These are phyloP conservation scores for Cryomyces minteri DNA, from an alignment of 495 filamentous ascomycete species.

Conservation along the genomic window DNA sequence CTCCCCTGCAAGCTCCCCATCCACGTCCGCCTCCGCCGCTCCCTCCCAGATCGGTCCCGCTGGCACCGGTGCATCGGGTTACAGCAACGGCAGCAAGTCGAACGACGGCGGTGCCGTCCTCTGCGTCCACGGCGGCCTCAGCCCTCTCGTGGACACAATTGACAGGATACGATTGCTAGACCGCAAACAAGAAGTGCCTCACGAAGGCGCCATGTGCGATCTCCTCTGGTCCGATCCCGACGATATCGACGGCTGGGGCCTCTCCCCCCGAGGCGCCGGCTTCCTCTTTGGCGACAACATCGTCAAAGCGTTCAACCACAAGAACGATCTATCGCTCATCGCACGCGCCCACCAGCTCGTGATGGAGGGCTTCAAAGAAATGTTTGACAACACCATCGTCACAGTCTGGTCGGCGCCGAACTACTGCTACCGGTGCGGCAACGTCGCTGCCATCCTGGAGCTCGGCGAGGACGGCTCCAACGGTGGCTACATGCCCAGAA, in stretches of 20 bases:
- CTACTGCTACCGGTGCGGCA: slow-evolving; percentile 45
- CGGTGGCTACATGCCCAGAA: slow-evolving; percentile 55
- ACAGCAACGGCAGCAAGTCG: slow-evolving; percentile 42
- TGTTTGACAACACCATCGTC: slow-evolving; percentile 89
- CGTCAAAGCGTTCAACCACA: slow-evolving; percentile 86
- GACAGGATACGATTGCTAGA: slow-evolving; percentile 94
- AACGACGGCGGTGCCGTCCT: slow-evolving; percentile 61
- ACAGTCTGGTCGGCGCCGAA: slow-evolving; percentile 70
- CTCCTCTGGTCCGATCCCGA: slow-evolving; percentile 95
- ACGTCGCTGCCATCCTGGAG: slow-evolving; percentile 90
- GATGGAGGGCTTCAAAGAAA: slow-evolving; percentile 99
- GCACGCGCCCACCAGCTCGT: slow-evolving; percentile 96
- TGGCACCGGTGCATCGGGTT: slow-evolving; percentile 57
- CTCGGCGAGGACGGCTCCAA: slow-evolving; percentile 68
- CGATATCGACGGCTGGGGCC: slow-evolving; percentile 94
- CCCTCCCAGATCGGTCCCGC: slow-evolving; percentile 41
- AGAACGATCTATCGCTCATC: slow-evolving; percentile 78
- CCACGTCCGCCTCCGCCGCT: not conserved
- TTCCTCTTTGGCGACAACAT: slow-evolving; percentile 96
- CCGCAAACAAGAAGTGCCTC: slow-evolving; percentile 93
- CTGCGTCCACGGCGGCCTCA: slow-evolving; percentile 88
- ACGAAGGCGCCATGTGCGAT: slow-evolving; percentile 98
- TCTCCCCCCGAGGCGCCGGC: slow-evolving; percentile 84
- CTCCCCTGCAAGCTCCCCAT: slow-evolving; percentile 10
- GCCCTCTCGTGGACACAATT: slow-evolving; percentile 77